A percentile compares a stretch with the other conserved stretches of the same genome.
Evolutionary conservation across 2,329 filamentous ascomycete genomes (phyloP).

Genomic region (Neospermospora avenae): DNA sequence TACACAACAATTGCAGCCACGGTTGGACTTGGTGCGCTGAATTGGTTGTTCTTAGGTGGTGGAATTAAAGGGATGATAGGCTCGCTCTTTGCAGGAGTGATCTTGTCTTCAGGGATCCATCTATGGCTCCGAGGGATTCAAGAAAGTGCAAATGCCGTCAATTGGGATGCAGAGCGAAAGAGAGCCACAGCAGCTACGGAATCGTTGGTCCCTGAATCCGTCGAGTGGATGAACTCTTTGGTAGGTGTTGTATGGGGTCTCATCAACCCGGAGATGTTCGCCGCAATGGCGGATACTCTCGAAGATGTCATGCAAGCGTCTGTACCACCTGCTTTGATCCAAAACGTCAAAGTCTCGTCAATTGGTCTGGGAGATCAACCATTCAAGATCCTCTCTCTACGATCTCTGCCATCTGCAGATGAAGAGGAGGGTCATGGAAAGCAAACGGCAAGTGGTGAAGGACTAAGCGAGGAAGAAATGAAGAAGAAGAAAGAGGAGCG

Average conservation of each 20-base stretch:
- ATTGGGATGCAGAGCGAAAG: slow-evolving; percentile 23
- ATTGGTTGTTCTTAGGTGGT: slow-evolving; percentile 18
- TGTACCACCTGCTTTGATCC: slow-evolving; percentile 21
- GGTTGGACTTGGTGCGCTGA: slow-evolving; percentile 15
- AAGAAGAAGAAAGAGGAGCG: slow-evolving; percentile 18
- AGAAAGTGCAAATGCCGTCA: slow-evolving; percentile 22
- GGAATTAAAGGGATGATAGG: slow-evolving; percentile 18
- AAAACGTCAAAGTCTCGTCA: slow-evolving; percentile 21
- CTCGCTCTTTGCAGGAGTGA: slow-evolving; percentile 17
- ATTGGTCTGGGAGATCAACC: slow-evolving; percentile 23
- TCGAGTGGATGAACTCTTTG: slow-evolving; percentile 25
- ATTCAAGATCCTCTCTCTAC: slow-evolving; percentile 21
- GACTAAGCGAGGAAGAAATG: slow-evolving; percentile 17
- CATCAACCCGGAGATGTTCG: slow-evolving; percentile 26
- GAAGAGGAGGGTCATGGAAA: slow-evolving; percentile 12
- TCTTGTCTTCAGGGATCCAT: slow-evolving; percentile 22
- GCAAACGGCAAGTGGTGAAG: slow-evolving; percentile 5
- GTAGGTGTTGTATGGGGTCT: slow-evolving; percentile 21
- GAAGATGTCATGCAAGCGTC: slow-evolving; percentile 27
- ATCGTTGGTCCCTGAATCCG: slow-evolving; percentile 21
- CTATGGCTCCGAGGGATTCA: slow-evolving; percentile 24
- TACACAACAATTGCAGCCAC: slow-evolving; percentile 16
- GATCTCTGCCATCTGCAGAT: slow-evolving; percentile 21
- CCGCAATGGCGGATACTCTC: slow-evolving; percentile 23
- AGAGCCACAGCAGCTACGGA: slow-evolving; percentile 20